These are phyloP conservation scores for Capronia americana DNA, from an alignment of 2,329 filamentous ascomycete genomes.

Conservation along the genomic window DNA sequence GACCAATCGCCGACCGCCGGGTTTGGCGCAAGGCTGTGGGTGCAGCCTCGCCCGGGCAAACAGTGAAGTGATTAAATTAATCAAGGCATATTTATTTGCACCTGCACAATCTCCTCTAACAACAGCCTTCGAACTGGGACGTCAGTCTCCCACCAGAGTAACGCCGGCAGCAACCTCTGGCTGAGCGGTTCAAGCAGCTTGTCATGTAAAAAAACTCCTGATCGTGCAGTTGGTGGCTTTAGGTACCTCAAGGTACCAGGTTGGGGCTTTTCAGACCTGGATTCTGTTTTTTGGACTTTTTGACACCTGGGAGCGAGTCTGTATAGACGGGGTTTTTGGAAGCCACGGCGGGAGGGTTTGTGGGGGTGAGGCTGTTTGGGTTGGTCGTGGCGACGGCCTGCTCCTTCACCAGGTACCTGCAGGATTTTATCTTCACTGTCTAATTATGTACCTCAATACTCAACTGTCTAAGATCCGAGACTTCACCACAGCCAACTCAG, in stretches of 20 bases:
- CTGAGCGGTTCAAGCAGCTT: background rate
- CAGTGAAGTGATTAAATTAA: background rate
- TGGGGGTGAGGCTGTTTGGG: background rate
- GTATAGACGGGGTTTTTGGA: background rate
- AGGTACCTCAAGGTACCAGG: background rate
- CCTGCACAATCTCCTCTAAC: background rate
- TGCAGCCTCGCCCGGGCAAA: background rate
- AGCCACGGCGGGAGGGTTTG: no score
- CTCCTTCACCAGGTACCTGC: background rate
- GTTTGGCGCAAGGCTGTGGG: background rate
- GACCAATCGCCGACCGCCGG: background rate
- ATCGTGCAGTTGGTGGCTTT: background rate
- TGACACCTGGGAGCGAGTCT: background rate
- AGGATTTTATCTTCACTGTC: background rate
- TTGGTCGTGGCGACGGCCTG: background rate
- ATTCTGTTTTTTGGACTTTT: conserved; percentile 1
- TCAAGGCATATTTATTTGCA: background rate
- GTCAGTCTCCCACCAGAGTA: background rate
- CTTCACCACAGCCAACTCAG: conserved; percentile 9
- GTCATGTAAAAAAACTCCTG: conserved; percentile 1
- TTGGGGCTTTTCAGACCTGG: background rate
- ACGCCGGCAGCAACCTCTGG: background rate
- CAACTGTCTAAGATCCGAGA: background rate
- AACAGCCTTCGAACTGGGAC: background rate
- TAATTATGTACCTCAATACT: no score